Evolutionary conservation across 2,329 filamentous ascomycete genomes (phyloP).

Genomic region (Aspergillus amoenus): DNA sequence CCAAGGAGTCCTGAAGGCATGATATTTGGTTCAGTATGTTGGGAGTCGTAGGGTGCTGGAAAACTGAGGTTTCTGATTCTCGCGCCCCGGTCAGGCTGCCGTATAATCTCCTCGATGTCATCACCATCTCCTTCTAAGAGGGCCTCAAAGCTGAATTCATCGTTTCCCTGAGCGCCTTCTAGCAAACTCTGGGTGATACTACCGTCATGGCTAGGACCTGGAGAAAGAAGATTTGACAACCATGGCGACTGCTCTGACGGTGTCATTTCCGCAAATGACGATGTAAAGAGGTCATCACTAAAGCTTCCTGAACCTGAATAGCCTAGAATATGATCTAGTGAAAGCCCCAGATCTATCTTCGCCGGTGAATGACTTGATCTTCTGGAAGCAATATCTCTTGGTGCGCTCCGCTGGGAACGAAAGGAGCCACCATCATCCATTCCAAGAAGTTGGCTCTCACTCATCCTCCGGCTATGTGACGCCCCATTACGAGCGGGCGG

Average conservation of each 20-base stretch:
- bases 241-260: constrained; percentile 17
- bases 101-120: constrained; percentile 57
- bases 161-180: constrained; percentile 9
- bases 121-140: constrained; percentile 42
- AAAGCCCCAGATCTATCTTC: constrained; percentile 9
- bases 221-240: constrained; percentile 16
- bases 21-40: constrained; percentile 19
- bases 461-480: not conserved
- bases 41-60: constrained; percentile 37
- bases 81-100: constrained; percentile 34
- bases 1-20: constrained; percentile 36
- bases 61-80: constrained; percentile 40
- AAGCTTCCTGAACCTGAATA: constrained; percentile 11
- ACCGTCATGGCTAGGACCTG: constrained; percentile 7
- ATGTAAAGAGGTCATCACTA: constrained; percentile 11
- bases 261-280: constrained; percentile 13
- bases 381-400: constrained; percentile 1
- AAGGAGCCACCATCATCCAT: not conserved
- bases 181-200: constrained; percentile 8
- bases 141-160: constrained; percentile 31
- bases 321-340: constrained; percentile 14
- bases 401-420: constrained; percentile 2
- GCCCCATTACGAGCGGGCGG: constrained; percentile 10
- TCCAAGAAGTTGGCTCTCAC: constrained; percentile 1
- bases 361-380: constrained; percentile 1